Base-by-base conservation (phyloP, 2,329 filamentous ascomycete species). In the Diaporthe eres region DNA sequence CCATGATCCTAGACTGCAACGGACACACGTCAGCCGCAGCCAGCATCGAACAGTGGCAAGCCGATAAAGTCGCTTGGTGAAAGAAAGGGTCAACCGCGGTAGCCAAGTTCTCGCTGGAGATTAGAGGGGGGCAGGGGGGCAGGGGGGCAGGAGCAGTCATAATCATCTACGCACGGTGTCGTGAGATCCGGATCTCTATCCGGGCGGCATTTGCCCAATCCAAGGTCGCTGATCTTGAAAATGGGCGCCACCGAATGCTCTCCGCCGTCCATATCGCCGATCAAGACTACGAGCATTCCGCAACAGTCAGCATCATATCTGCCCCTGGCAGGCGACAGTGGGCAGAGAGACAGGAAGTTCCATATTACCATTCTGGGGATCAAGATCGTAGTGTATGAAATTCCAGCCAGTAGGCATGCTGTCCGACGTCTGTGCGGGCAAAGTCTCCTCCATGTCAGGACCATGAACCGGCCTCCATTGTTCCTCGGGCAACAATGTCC, bases 351-450 rank as follows among this genome's bases (percentile, higher is more conserved):
- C 3, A 22, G 3, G 44, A 31, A 19, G 2, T n/a, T 25, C 28
- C 19, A 39, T 1, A 25, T 61, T 19, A 72, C 71, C 25, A 15
- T 61, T 72, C 13, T 72, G 44, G 12, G 71, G 57, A 34, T 72
- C 71, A 51, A 72, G 44, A 28, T 72, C 71, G 13, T n/a, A 72
- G n/a, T 72, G 71, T 25, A 72, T 12, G 15, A 72, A 39, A 3
- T 72, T 19, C 57, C 31, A 53, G 4, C 42, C 58, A 3, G 28
- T 2, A 7, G 42, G 25, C 39, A 19, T 17, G 7, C 8, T 19
- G 6, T 49, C 19, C 0, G 17, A 19, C 0, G 25, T 57, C 42
- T 17, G 37, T 3, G 4, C 3, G 2, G 28, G 53, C 53, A 49
- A 5, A 3, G 5, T 53, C 57, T 71, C 68, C 15, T 49, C 34